Percentiles rank a stretch among this genome's conserved stretches.
Conservation (phyloP, 208 protist genomes). For the Tritrichomonas musculus region DNA sequence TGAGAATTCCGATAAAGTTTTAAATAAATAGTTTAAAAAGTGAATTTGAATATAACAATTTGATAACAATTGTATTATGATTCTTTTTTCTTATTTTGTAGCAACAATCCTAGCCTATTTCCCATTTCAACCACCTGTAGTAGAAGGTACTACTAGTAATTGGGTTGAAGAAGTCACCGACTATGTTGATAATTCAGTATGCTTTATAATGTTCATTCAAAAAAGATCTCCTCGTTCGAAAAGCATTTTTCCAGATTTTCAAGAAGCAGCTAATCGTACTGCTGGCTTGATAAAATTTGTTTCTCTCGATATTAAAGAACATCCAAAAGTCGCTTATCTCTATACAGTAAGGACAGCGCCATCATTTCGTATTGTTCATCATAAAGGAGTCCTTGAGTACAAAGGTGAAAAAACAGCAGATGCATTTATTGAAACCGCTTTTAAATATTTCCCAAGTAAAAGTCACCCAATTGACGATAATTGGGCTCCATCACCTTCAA, state of each 20-base stretch:
- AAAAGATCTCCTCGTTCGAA: neutral
- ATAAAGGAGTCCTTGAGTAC: neutral
- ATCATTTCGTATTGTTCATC: neutral
- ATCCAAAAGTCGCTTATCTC: neutral
- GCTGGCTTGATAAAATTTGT: neutral
- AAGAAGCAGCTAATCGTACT: neutral
- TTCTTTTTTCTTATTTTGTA: neutral
- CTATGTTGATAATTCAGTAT: neutral
- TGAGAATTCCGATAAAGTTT: too few species aligned
- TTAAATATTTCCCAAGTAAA: neutral
- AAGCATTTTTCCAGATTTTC: neutral
- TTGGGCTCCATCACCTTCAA: neutral
- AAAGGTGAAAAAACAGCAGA: neutral
- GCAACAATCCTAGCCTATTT: neutral
- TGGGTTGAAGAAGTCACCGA: neutral
- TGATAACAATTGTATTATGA: too few species aligned
- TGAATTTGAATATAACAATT: too few species aligned
- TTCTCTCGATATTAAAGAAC: conserved; percentile 4
- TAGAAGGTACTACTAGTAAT: neutral
- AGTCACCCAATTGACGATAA: neutral
- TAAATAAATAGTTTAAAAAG: too few species aligned
- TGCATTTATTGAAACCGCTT: neutral
- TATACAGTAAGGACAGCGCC: neutral
- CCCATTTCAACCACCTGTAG: neutral
- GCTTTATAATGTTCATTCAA: neutral